Evolutionary conservation across 2,329 filamentous ascomycete species (phyloP).

Genomic region (Phyllosticta citribraziliensis): DNA sequence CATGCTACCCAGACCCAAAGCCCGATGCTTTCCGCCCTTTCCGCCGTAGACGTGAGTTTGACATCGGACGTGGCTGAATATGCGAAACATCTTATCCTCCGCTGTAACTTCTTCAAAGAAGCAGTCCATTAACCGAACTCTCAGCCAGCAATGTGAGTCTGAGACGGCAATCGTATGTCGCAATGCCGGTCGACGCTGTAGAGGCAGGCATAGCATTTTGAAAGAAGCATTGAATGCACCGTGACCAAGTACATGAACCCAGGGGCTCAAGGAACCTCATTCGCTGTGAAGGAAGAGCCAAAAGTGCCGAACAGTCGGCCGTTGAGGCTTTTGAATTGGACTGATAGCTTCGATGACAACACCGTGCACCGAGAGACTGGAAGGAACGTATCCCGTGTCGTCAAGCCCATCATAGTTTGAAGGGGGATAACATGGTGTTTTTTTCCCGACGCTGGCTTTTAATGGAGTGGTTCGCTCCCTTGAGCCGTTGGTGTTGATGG

Average conservation of each 20-base stretch:
- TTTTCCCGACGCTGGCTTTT: background rate
- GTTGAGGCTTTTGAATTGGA: background rate
- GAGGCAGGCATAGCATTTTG: no score
- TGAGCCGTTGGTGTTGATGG: background rate
- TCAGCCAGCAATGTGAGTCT: background rate
- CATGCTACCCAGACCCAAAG: background rate
- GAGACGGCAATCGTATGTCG: no score
- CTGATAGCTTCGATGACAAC: background rate
- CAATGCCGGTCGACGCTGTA: no score
- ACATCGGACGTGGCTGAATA: background rate
- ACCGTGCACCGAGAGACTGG: background rate
- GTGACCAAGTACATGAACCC: background rate
- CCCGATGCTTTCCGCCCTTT: background rate
- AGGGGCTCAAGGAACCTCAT: background rate
- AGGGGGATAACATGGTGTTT: background rate
- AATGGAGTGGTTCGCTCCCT: background rate
- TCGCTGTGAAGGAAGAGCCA: background rate
- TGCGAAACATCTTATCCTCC: background rate
- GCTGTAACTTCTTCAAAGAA: background rate
- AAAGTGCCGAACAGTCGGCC: background rate
- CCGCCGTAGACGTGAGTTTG: background rate
- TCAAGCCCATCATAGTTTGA: background rate
- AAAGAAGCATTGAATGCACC: background rate
- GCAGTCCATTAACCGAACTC: background rate
- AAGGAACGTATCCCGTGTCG: background rate